Base-by-base conservation (phyloP, 768 basidiomycete genomes). In the Pisolithus tinctorius region DNA sequence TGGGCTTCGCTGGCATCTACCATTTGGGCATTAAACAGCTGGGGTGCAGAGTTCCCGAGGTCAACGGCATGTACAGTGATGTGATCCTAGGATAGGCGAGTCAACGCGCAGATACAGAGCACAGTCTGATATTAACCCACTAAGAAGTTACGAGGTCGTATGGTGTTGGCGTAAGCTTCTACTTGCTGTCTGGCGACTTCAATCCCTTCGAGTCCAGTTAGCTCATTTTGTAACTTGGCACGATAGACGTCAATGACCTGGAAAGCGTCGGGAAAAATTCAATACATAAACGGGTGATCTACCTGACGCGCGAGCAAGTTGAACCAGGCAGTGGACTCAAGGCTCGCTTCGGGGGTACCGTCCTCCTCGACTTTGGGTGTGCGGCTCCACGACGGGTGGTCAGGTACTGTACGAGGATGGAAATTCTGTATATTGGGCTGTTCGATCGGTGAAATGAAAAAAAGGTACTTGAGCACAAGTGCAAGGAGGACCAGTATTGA, bases 391-490 rank as follows among this genome's bases (percentile, higher is more conserved):
- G 71, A 62, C 30, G 74, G 67, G 36, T 69, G 64, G 57, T 81
- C 74, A 25, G 69, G 73, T 57, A 80, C 79, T 45, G 77, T 69
- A 52, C 75, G 74, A 3, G 83, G 80, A 58, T 81, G 83, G 66
- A 83, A 86, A 31, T 77, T 72, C 1, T 79, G 73, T 0, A 75
- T 73, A 55, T 79, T 79, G 59, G 78, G 75, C 0, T 77, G 76
- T 56, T 77, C 69, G 52, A 78, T 72, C 26, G 81, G 75, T 6
- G 88, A 82, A 59, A 96, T 91, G 55, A 99, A 84, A 63, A 99
- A 96, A 51, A 98, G 83, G 71, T 96, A 98, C 63, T 90, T 89
- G 69, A 99, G 82, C 64, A 99, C 80, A 55, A 93, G 71, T 44
- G 75, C 76, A 27, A 90, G 77, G 44, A 94, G 76, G 47, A 86